phyloP scores from a whole-genome alignment of 768 basidiomycete genomes.

The Porpolomopsis calyptriformis region DNA sequence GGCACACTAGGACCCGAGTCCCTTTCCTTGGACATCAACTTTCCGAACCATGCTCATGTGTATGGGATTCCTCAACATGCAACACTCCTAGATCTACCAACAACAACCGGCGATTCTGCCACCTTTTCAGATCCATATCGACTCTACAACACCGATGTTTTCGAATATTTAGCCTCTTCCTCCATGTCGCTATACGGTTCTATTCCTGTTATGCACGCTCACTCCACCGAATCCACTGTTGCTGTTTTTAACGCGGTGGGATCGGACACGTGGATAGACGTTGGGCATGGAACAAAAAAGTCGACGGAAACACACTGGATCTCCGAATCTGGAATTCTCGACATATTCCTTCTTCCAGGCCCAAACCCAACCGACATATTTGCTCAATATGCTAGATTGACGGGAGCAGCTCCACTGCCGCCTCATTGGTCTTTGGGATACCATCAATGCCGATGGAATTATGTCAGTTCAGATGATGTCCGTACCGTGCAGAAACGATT shows the following conservation, averaged over 20 bases:
- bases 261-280: constrained; percentile 94
- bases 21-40: constrained; percentile 82
- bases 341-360: constrained; percentile 88
- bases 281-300: constrained; percentile 54
- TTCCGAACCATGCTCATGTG: constrained; percentile 83
- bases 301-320: constrained; percentile 93
- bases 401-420: constrained; percentile 81
- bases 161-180: constrained; percentile 83
- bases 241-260: constrained; percentile 80
- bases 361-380: constrained; percentile 78
- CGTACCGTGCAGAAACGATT: constrained; percentile 76
- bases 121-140: constrained; percentile 86
- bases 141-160: constrained; percentile 91
- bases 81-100: constrained; percentile 77
- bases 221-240: constrained; percentile 77
- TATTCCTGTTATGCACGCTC: constrained; percentile 89
- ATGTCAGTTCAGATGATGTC: constrained; percentile 82
- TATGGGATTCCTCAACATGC: constrained; percentile 98
- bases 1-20: constrained; percentile 80
- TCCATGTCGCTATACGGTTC: constrained; percentile 81
- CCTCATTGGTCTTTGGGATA: constrained; percentile 87
- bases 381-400: constrained; percentile 73
- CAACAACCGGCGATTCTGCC: constrained; percentile 70
- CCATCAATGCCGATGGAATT: constrained; percentile 99
- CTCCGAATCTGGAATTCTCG: constrained; percentile 93